Evolutionary conservation across 768 basidiomycete species (phyloP).

Genomic region (Pleurotus tuoliensis): DNA sequence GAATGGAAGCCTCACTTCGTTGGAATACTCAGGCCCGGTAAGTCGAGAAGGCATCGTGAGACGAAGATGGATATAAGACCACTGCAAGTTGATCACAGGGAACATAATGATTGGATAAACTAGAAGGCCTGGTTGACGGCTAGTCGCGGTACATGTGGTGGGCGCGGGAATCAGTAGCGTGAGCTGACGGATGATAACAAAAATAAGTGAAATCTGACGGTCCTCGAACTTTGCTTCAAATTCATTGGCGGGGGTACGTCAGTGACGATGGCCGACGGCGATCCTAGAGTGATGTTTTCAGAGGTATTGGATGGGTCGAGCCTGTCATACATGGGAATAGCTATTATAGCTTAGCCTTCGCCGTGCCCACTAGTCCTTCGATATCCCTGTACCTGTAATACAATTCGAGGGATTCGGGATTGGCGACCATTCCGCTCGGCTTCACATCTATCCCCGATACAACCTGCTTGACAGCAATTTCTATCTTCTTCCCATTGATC

Average conservation of each 20-base stretch:
- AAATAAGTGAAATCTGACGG: background rate
- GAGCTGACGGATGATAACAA: conserved; percentile 3
- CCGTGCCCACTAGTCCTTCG: conserved; percentile 23
- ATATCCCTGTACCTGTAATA: conserved; percentile 63
- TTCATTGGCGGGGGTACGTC: too few species aligned
- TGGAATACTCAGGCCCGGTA: background rate
- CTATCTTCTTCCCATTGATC: conserved; percentile 75
- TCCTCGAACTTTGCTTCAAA: background rate
- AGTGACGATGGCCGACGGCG: too few species aligned
- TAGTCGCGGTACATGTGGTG: background rate
- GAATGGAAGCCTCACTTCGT: background rate
- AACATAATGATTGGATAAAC: background rate
- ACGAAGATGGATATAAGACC: background rate
- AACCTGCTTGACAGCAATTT: conserved; percentile 76
- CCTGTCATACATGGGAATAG: too few species aligned
- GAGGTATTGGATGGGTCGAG: too few species aligned
- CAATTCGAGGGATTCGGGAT: conserved; percentile 60
- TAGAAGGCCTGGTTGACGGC: background rate
- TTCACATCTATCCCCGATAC: conserved; percentile 61
- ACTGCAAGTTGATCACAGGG: background rate
- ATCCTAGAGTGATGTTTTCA: too few species aligned
- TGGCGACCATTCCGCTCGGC: conserved; percentile 74
- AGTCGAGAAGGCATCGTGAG: conserved; percentile 1
- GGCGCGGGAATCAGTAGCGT: background rate
- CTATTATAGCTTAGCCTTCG: conserved; percentile 14